Evolutionary conservation across 2,329 filamentous ascomycete species (phyloP).

Genomic region (Amauroascus niger): DNA sequence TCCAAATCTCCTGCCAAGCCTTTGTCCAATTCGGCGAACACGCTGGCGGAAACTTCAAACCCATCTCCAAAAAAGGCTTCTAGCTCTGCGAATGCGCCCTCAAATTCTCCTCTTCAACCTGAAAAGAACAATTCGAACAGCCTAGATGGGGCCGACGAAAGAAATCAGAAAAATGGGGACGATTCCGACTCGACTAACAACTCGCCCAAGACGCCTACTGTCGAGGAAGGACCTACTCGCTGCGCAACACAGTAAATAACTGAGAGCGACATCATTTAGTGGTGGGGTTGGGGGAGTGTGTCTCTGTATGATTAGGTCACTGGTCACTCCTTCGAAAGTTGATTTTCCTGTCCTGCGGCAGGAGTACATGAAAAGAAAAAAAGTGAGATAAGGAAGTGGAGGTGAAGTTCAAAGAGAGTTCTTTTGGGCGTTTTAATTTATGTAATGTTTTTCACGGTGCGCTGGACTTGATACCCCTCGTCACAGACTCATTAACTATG

Average conservation of each 20-base stretch:
- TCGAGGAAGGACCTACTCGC: conserved; percentile 3
- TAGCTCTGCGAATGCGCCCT: too few relatives aligned
- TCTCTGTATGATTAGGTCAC: too few relatives aligned
- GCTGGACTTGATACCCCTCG: neutral
- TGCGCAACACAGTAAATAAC: conserved; percentile 7
- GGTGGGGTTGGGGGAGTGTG: too few relatives aligned
- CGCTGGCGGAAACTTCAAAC: too few relatives aligned
- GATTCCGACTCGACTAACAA: neutral
- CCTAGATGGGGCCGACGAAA: neutral
- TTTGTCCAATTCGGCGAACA: too few relatives aligned
- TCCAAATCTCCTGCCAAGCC: too few relatives aligned
- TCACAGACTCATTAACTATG: neutral
- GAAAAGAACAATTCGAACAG: neutral
- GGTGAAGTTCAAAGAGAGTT: too few relatives aligned
- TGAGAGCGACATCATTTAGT: too few relatives aligned
- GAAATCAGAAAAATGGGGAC: neutral
- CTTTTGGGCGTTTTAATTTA: neutral
- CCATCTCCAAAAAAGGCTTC: too few relatives aligned
- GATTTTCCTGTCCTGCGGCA: too few relatives aligned
- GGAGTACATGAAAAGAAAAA: too few relatives aligned
- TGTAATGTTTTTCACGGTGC: neutral
- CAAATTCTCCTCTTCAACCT: neutral
- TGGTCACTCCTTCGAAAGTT: too few relatives aligned
- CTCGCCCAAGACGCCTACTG: conserved; percentile 5
- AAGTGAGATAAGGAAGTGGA: neutral